A percentile compares a stretch with the other conserved stretches of the same genome.
Conservation (phyloP, 768 basidiomycete genomes). For the Phanerochaete carnosa region DNA sequence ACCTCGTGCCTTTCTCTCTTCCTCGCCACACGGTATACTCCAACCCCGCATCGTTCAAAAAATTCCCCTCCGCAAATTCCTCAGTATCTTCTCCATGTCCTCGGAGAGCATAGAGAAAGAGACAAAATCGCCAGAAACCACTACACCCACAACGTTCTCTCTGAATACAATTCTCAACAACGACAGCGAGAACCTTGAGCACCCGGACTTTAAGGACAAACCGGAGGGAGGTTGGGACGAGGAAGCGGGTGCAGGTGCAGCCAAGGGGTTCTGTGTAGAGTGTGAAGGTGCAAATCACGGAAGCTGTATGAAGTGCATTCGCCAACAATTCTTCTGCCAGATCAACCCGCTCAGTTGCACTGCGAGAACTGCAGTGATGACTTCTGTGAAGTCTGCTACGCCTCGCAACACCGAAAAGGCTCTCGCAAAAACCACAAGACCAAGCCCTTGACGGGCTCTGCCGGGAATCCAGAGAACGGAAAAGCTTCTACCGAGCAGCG, state of each 20-base stretch:
- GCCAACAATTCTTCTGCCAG: conserved; percentile 32
- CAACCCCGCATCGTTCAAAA: background rate
- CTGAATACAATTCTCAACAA: conserved; percentile 68
- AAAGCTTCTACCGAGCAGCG: conserved; percentile 16
- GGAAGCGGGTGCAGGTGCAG: conserved; percentile 43
- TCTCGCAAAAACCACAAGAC: conserved; percentile 61
- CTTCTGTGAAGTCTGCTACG: conserved; percentile 85
- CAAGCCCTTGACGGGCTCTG: conserved; percentile 38
- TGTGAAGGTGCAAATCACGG: conserved; percentile 66
- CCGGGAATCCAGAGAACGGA: conserved; percentile 22
- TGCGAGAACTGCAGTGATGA: conserved; percentile 72
- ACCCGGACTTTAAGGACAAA: conserved; percentile 40
- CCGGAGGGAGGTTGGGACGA: conserved; percentile 64
- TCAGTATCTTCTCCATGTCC: conserved; percentile 10
- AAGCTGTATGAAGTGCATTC: background rate
- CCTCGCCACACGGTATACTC: conserved; percentile 1
- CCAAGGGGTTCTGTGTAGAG: conserved; percentile 75
- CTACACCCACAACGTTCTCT: conserved; percentile 35
- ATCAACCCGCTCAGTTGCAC: conserved; percentile 75
- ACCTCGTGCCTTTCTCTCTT: conserved; percentile 6
- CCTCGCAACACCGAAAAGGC: conserved; percentile 82
- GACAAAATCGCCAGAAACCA: background rate
- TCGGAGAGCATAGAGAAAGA: conserved; percentile 1
- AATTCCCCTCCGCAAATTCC: conserved; percentile 7
- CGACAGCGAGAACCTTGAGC: conserved; percentile 60